Evolutionary conservation across 192 early-diverging fungal species (phyloP).

Genomic region (Entomortierella beljakovae): DNA sequence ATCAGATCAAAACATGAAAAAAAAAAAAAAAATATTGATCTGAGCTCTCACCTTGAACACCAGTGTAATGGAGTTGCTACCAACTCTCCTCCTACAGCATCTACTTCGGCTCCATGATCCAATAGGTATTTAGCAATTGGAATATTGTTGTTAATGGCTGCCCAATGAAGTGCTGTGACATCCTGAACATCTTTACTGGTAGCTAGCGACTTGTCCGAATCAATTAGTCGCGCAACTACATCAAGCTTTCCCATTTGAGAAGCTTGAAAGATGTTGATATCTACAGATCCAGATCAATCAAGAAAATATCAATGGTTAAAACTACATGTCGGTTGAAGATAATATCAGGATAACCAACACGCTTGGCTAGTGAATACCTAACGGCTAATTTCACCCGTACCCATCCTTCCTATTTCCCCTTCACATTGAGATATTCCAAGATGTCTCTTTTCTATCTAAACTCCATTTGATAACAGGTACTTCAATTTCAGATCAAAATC

Average conservation of each 20-base stretch:
- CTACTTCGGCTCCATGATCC: conserved; percentile 80
- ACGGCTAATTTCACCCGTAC: no score
- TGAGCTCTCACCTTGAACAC: conserved; percentile 73
- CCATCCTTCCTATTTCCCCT: no score
- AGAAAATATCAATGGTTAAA: no score
- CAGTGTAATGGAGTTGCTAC: conserved; percentile 94
- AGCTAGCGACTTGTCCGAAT: conserved; percentile 59
- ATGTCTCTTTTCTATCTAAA: no score
- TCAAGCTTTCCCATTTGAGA: conserved; percentile 77
- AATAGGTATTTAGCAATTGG: conserved; percentile 80
- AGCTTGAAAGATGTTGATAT: conserved; percentile 72
- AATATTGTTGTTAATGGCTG: conserved; percentile 81
- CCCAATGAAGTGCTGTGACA: conserved; percentile 88
- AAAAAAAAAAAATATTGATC: neutral
- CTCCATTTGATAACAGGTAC: neutral
- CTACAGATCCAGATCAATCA: no score
- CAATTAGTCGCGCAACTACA: conserved; percentile 65
- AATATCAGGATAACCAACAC: no score
- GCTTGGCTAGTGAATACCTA: no score
- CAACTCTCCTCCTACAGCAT: conserved; percentile 80
- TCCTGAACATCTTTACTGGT: conserved; percentile 74
- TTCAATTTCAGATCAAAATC: neutral
- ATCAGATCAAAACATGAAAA: neutral
- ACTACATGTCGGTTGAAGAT: no score
- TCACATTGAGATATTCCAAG: no score